These are phyloP conservation scores for Clitocybe nebularis DNA, from an alignment of 1,284 basidiomycete species.

Conservation along the genomic window DNA sequence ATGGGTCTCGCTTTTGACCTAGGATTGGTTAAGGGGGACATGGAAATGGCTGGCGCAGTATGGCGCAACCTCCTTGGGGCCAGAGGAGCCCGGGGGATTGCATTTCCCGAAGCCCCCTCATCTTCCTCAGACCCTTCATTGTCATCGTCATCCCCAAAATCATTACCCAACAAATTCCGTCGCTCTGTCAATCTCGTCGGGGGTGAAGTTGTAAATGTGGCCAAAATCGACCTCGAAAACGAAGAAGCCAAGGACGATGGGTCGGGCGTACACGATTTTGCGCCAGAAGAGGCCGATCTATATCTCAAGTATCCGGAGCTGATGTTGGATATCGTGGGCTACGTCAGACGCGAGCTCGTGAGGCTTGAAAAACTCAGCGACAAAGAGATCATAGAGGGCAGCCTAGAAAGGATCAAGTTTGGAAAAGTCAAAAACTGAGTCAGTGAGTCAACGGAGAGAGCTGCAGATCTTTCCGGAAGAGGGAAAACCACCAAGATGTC, in stretches of 20 bases:
- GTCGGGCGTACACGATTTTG: constrained; percentile 71
- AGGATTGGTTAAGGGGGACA: constrained; percentile 69
- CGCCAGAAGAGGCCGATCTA: constrained; percentile 53
- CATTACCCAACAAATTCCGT: constrained; percentile 35
- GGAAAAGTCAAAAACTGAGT: constrained; percentile 23
- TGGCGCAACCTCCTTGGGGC: constrained; percentile 93
- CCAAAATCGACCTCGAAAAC: constrained; percentile 50
- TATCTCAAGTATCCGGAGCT: constrained; percentile 76
- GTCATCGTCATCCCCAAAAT: constrained; percentile 2
- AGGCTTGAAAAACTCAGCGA: constrained; percentile 75
- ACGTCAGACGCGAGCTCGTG: constrained; percentile 74
- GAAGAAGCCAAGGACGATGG: constrained; percentile 62
- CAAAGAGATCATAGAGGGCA: constrained; percentile 52
- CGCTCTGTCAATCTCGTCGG: constrained; percentile 66
- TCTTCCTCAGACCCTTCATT: constrained; percentile 3
- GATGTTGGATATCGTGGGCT: constrained; percentile 74
- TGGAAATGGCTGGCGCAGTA: constrained; percentile 80
- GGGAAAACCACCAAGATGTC: too few species aligned
- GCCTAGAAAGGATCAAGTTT: constrained; percentile 33
- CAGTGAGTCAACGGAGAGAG: too few species aligned
- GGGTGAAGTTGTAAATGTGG: constrained; percentile 53
- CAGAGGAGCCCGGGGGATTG: constrained; percentile 66
- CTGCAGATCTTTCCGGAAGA: too few species aligned
- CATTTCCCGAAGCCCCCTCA: constrained; percentile 29
- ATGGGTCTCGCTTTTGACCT: constrained; percentile 81